Percentiles rank a stretch among this genome's conserved stretches.
Conservation (phyloP, 2,329 filamentous ascomycete genomes). For the Colletotrichum melonis region DNA sequence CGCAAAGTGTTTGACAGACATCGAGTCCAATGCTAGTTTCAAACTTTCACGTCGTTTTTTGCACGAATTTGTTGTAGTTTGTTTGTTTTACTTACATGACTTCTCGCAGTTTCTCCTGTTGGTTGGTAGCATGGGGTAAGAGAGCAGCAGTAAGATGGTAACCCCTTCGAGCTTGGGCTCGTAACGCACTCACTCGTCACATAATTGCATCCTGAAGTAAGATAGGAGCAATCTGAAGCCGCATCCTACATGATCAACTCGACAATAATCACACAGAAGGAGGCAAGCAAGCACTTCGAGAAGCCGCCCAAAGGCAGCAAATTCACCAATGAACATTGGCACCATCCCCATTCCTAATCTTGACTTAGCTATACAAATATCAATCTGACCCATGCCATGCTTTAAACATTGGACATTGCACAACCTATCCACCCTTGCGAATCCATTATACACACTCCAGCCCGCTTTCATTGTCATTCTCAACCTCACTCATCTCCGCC, state of each 20-base stretch:
- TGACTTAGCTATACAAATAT: slow-evolving; percentile 11
- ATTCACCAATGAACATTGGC: background rate
- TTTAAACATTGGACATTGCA: background rate
- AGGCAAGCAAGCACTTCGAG: background rate
- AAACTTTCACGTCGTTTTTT: no score
- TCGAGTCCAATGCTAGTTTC: no score
- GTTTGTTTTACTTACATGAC: no score
- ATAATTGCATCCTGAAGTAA: no score
- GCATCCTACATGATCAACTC: background rate
- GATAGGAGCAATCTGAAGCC: background rate
- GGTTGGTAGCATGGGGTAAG: no score
- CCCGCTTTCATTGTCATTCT: slow-evolving; percentile 2
- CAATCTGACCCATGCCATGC: slow-evolving; percentile 2
- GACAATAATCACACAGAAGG: no score
- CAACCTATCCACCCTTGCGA: background rate
- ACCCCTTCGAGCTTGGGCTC: background rate
- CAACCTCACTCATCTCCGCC: slow-evolving; percentile 39
- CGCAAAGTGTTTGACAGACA: no score
- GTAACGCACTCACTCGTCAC: background rate
- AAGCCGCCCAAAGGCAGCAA: background rate
- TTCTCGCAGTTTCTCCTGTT: no score
- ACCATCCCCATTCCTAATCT: background rate
- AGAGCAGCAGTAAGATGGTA: no score
- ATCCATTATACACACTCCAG: slow-evolving; percentile 37
- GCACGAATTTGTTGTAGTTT: no score